These are phyloP conservation scores for Harrya chromipes DNA, from an alignment of 768 basidiomycete genomes.

Conservation along the genomic window DNA sequence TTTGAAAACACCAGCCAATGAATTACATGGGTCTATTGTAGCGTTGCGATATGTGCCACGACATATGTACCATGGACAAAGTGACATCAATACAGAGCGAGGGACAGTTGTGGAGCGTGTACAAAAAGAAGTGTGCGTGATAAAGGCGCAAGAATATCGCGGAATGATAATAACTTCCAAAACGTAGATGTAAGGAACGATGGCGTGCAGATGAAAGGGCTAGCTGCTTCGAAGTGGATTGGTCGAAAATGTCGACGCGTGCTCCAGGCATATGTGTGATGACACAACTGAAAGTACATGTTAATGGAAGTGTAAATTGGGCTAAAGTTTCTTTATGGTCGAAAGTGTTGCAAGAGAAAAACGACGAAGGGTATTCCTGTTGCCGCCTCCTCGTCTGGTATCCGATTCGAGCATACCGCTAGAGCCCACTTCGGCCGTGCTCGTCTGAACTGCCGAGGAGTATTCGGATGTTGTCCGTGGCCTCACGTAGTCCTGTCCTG, in stretches of 20 bases:
- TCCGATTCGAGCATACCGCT: slow-evolving; percentile 6
- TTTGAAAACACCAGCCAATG: neutral
- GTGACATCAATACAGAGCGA: slow-evolving; percentile 18
- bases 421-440: slow-evolving; percentile 8
- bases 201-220: neutral
- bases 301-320: neutral
- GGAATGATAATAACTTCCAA: neutral
- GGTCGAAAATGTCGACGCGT: neutral
- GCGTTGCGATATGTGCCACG: neutral
- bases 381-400: slow-evolving; percentile 14
- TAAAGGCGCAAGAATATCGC: neutral
- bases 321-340: slow-evolving; percentile 25
- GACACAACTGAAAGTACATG: slow-evolving; percentile 1
- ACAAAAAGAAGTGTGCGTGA: neutral
- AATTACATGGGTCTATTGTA: neutral
- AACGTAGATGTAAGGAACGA: slow-evolving; percentile 7
- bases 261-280: slow-evolving; percentile 6
- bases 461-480: slow-evolving; percentile 22
- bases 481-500: slow-evolving; percentile 9
- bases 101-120: neutral
- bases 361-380: slow-evolving; percentile 25
- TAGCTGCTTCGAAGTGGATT: neutral
- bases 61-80: neutral
- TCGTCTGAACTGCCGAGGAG: slow-evolving; percentile 19
- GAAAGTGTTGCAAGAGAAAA: slow-evolving; percentile 32